Evolutionary conservation across 768 basidiomycete genomes (phyloP).

Genomic region (Russula ochroleuca): DNA sequence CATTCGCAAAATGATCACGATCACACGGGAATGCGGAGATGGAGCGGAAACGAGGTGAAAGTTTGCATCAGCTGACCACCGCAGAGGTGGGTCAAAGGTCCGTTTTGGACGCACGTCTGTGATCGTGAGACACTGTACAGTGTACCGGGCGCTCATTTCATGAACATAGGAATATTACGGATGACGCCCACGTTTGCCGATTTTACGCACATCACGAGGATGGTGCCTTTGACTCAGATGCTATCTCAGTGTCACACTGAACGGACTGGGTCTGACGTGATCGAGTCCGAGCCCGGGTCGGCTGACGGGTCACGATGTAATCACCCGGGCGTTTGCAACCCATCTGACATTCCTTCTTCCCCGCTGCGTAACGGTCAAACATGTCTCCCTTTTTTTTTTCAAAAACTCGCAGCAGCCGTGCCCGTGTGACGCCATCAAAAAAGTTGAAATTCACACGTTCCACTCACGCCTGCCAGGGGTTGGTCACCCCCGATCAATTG

Average conservation of each 20-base stretch:
- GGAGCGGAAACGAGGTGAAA: not conserved
- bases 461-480: not conserved
- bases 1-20: not conserved
- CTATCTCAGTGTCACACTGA: not conserved
- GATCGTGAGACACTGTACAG: not conserved
- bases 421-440: constrained; percentile 7
- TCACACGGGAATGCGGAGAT: not conserved
- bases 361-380: not conserved
- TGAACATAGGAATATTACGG: not conserved
- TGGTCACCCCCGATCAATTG: not conserved
- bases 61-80: not conserved
- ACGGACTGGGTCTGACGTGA: not conserved
- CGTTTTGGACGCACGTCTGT: not conserved
- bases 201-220: not conserved
- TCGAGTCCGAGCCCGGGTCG: constrained; percentile 2
- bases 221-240: not conserved
- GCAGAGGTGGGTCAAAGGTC: not conserved
- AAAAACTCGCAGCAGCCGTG: not conserved
- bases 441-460: not conserved
- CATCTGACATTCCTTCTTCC: not conserved
- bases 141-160: not conserved
- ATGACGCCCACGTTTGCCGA: not conserved
- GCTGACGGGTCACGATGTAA: constrained; percentile 18
- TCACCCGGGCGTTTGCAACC: not conserved
- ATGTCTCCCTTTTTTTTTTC: not conserved